phyloP scores from a whole-genome alignment of 164 flowering plant genomes.

The Platanus orientalis region DNA sequence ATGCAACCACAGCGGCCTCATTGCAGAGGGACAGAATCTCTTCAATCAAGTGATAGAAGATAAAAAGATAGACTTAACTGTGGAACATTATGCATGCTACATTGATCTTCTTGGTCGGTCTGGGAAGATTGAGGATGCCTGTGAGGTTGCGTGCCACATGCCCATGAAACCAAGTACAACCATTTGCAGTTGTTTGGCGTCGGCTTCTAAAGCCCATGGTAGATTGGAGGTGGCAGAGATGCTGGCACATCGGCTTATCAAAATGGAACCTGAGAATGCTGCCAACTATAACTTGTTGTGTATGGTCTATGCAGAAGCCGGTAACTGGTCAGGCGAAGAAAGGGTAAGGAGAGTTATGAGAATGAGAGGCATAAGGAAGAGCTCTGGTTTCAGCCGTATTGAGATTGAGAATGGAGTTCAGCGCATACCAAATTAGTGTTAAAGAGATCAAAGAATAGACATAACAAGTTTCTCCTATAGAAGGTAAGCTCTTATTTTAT shows the following conservation, averaged over 20 bases:
- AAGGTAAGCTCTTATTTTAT: background rate
- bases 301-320: conserved; percentile 41
- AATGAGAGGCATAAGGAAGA: conserved; percentile 35
- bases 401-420: conserved; percentile 14
- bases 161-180: conserved; percentile 41
- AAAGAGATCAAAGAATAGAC: background rate
- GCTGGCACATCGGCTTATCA: conserved; percentile 35
- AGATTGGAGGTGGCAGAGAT: conserved; percentile 44
- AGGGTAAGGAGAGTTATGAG: conserved; percentile 42
- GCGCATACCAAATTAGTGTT: background rate
- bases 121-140: conserved; percentile 58
- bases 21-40: conserved; percentile 39
- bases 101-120: conserved; percentile 62
- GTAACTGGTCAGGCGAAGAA: conserved; percentile 47
- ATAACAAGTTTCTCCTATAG: background rate
- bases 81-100: conserved; percentile 60
- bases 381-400: conserved; percentile 42
- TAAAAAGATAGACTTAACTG: conserved; percentile 5
- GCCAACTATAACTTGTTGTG: conserved; percentile 46
- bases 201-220: conserved; percentile 48
- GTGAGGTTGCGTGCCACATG: conserved; percentile 33
- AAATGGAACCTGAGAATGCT: conserved; percentile 46
- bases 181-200: conserved; percentile 50
- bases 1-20: conserved; percentile 55
- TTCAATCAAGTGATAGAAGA: conserved; percentile 24